Percentiles rank a stretch among this genome's conserved stretches.
Evolutionary conservation across 306 rosid species (phyloP).

Genomic region (Casuarina equisetifolia): DNA sequence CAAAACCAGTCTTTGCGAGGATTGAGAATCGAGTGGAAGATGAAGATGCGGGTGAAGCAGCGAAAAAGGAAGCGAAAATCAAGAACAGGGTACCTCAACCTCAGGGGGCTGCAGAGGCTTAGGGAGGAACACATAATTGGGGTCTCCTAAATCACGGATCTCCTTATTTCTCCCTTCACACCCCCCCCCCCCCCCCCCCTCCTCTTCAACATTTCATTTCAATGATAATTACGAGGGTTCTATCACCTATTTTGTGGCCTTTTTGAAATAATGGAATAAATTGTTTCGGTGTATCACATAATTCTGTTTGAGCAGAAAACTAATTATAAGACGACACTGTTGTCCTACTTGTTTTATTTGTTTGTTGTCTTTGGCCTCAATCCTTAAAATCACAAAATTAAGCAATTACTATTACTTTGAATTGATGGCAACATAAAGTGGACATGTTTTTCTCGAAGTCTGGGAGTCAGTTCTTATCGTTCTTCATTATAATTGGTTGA

Average conservation of each 20-base stretch:
- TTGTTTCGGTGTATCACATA: background rate
- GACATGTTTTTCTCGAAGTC: no score
- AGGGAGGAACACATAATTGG: constrained; percentile 13
- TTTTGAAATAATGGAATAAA: background rate
- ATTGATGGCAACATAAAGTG: no score
- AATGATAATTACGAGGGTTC: background rate
- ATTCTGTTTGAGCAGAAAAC: background rate
- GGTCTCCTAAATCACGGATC: background rate
- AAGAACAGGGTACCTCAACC: constrained; percentile 50
- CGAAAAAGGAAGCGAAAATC: constrained; percentile 41
- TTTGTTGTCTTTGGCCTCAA: no score
- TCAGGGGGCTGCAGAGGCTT: constrained; percentile 64
- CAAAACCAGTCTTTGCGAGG: constrained; percentile 77
- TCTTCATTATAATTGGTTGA: no score
- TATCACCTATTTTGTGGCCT: background rate
- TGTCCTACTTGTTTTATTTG: no score
- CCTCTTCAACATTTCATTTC: no score
- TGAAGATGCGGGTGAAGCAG: constrained; percentile 37
- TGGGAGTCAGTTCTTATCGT: no score
- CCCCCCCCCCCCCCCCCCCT: no score
- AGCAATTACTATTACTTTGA: no score
- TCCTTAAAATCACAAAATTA: no score
- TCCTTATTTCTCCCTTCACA: no score
- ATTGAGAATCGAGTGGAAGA: constrained; percentile 64
- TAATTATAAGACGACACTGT: no score